Evolutionary conservation across 441 rosid genomes (phyloP).

Genomic region (Populus hybrid): DNA sequence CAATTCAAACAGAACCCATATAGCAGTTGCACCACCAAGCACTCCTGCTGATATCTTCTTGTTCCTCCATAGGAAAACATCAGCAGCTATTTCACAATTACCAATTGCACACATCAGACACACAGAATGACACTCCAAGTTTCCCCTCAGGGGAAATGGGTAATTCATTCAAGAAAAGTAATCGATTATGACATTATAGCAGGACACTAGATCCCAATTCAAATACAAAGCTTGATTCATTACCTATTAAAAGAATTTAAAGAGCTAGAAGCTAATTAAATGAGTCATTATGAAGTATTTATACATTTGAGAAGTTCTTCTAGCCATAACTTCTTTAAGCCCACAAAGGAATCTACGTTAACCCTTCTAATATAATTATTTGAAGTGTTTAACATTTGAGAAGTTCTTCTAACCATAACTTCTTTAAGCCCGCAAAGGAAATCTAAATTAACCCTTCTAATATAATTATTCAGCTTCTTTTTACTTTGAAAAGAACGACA

Average conservation of each 20-base stretch:
- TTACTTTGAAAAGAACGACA: neutral
- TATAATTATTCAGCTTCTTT: neutral
- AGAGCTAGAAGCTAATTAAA: neutral
- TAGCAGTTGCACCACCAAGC: conserved; percentile 69
- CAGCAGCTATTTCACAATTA: conserved; percentile 55
- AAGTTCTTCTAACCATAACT: too few species aligned
- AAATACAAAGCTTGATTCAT: neutral
- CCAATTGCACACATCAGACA: neutral
- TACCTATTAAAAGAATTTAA: neutral
- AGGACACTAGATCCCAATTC: neutral
- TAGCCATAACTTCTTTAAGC: too few species aligned
- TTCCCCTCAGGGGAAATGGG: neutral
- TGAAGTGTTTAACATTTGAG: too few species aligned
- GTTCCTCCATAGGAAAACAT: conserved; percentile 91
- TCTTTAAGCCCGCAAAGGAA: too few species aligned
- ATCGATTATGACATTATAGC: neutral
- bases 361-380: neutral
- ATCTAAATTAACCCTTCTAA: neutral
- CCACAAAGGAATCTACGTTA: too few species aligned
- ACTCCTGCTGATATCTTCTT: conserved; percentile 85
- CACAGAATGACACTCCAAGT: neutral
- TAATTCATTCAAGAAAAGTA: neutral
- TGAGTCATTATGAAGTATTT: too few species aligned
- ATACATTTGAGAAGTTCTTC: too few species aligned
- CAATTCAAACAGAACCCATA: conserved; percentile 78